Percentiles rank a stretch among this genome's conserved stretches.
These are phyloP conservation scores for Cornus kousa DNA, from an alignment of 148 eudicot species.

Conservation along the genomic window DNA sequence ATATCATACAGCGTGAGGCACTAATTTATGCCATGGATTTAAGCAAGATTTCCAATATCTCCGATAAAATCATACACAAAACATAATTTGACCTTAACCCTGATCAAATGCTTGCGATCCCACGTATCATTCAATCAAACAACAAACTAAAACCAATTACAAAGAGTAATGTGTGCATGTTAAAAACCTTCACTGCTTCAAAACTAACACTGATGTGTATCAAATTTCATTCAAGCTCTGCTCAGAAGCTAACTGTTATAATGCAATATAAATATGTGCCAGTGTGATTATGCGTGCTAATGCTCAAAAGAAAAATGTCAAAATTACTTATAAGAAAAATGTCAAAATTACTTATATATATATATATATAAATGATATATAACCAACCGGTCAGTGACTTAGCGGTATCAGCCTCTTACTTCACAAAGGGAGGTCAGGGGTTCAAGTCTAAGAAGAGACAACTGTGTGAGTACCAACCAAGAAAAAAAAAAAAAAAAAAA, in stretches of 20 bases:
- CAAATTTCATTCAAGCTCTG: constrained; percentile 1
- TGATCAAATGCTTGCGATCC: not conserved
- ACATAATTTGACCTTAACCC: not conserved
- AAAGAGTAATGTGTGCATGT: not conserved
- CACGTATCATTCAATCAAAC: not conserved
- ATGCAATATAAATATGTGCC: not conserved
- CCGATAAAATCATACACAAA: not conserved
- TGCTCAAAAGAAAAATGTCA: no score
- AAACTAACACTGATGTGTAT: not conserved
- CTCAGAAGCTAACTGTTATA: not conserved
- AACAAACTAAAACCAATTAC: not conserved
- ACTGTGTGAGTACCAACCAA: no score
- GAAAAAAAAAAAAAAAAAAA: no score
- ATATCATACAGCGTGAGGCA: no score
- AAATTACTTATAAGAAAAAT: not conserved
- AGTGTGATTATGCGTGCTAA: no score
- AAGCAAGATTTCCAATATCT: not conserved
- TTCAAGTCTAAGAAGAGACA: no score
- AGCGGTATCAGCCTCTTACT: no score
- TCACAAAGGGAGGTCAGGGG: no score
- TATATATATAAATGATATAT: no score
- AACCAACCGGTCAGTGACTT: no score
- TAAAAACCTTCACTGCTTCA: not conserved
- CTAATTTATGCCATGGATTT: not conserved
- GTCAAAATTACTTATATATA: not conserved